These are phyloP conservation scores for Colletotrichum shisoi DNA, from an alignment of 2,329 filamentous ascomycete species.

Conservation along the genomic window DNA sequence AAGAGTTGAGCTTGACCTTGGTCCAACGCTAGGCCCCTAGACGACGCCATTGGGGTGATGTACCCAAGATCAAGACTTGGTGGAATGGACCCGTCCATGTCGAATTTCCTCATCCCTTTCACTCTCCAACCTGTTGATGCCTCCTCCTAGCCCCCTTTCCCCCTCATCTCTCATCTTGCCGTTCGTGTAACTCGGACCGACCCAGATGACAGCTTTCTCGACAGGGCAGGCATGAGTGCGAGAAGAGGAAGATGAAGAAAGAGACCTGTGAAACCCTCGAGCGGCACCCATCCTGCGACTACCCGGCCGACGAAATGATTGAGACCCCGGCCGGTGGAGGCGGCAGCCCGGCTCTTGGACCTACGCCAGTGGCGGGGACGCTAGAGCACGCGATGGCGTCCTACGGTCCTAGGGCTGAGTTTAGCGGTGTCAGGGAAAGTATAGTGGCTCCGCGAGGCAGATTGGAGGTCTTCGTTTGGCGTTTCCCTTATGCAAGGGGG, in stretches of 20 bases:
- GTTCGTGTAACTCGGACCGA: not conserved
- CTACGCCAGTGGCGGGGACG: not conserved
- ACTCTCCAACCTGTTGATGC: not conserved
- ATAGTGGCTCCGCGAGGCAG: not conserved
- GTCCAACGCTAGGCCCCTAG: constrained; percentile 20
- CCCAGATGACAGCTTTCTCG: not conserved
- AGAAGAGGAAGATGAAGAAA: too few species aligned
- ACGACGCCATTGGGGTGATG: constrained; percentile 5
- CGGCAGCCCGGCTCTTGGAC: not conserved
- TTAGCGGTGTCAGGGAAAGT: not conserved
- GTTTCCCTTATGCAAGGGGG: constrained; percentile 8
- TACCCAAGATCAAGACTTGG: not conserved
- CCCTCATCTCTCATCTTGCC: not conserved
- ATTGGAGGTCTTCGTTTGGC: constrained; percentile 2
- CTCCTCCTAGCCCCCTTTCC: not conserved
- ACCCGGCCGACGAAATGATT: not conserved
- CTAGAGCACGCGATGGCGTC: constrained; percentile 23
- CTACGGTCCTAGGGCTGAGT: constrained; percentile 39
- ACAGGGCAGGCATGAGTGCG: not conserved
- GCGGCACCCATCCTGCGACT: not conserved
- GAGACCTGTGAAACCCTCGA: not conserved
- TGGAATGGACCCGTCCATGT: constrained; percentile 11
- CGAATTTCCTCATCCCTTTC: not conserved
- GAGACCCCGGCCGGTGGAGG: not conserved
- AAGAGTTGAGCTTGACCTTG: constrained; percentile 13